A percentile compares a stretch with the other conserved stretches of the same genome.
These are phyloP conservation scores for Micractinium sp. DNA, from an alignment of 139 green algal genomes.

Conservation along the genomic window DNA sequence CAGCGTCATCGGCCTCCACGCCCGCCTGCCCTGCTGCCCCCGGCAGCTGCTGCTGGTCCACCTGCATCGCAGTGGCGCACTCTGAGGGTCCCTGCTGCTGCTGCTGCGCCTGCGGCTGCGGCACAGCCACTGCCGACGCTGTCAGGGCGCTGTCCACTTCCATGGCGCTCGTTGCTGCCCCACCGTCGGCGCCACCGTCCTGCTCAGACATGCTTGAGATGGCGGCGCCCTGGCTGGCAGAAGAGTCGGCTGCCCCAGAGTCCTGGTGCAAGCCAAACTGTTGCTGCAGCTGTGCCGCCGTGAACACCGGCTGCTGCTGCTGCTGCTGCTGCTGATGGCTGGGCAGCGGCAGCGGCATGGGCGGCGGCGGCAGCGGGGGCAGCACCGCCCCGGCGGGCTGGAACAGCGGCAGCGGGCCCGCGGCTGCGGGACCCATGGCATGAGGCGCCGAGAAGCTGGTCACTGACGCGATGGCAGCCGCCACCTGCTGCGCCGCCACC, in stretches of 20 bases:
- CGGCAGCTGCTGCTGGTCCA: constrained; percentile 11
- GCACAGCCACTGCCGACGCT: background rate
- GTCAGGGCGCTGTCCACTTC: background rate
- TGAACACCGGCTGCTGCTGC: background rate
- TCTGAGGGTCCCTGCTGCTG: background rate
- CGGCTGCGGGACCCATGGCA: background rate
- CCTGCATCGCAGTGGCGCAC: background rate
- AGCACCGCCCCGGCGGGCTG: background rate
- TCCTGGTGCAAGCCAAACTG: constrained; percentile 8
- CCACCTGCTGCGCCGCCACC: constrained; percentile 26
- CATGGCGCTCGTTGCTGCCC: background rate
- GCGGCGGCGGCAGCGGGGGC: constrained; percentile 15
- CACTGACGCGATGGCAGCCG: background rate
- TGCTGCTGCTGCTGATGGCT: background rate
- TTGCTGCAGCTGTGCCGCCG: background rate
- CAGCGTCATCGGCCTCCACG: background rate
- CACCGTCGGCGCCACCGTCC: background rate
- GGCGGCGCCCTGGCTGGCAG: too few species aligned
- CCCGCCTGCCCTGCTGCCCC: background rate
- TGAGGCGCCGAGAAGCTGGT: background rate
- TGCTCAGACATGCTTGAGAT: too few species aligned
- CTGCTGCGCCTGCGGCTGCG: background rate
- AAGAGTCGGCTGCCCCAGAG: too few species aligned
- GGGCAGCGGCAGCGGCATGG: background rate
- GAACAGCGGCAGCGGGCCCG: constrained; percentile 21